phyloP scores from a whole-genome alignment of 805 yeast genomes.

The Candida boleticola region DNA sequence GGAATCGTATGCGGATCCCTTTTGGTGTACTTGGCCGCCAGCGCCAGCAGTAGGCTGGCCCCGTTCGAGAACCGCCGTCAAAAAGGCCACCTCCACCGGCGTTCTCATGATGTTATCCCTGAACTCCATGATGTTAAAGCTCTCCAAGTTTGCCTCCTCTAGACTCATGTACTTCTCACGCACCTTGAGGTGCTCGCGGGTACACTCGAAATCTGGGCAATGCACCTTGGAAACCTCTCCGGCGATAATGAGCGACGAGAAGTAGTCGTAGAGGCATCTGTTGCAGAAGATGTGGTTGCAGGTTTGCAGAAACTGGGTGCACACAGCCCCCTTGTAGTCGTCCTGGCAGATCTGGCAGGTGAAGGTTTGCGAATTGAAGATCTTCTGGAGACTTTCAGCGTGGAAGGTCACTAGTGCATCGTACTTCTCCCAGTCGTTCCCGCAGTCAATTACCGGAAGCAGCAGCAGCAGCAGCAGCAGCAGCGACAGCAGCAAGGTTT shows the following conservation, averaged over 20 bases:
- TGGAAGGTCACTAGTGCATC: slow-evolving; percentile 20
- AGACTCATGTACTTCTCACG: slow-evolving; percentile 18
- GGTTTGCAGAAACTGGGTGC: slow-evolving; percentile 30
- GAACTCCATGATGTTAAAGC: slow-evolving; percentile 26
- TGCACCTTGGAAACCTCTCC: slow-evolving; percentile 53
- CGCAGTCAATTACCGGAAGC: slow-evolving; percentile 5
- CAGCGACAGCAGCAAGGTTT: slow-evolving; percentile 8
- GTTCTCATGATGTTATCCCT: slow-evolving; percentile 40
- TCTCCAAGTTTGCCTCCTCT: slow-evolving; percentile 11
- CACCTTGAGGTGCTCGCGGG: slow-evolving; percentile 20
- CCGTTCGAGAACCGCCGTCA: slow-evolving; percentile 26
- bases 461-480: slow-evolving; percentile 8
- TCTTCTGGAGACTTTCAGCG: slow-evolving; percentile 13
- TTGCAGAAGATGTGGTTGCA: slow-evolving; percentile 54
- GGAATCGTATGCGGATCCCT: slow-evolving; percentile 7
- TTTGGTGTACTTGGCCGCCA: neutral
- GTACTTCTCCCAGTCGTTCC: slow-evolving; percentile 10
- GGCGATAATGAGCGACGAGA: slow-evolving; percentile 35
- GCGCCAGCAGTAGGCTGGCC: too few relatives aligned
- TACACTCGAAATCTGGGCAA: slow-evolving; percentile 57
- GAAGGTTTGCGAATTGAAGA: slow-evolving; percentile 38
- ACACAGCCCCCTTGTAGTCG: slow-evolving; percentile 42
- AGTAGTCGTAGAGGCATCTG: slow-evolving; percentile 44
- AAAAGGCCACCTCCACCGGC: slow-evolving; percentile 32
- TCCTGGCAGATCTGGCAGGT: slow-evolving; percentile 58